A percentile compares a stretch with the other conserved stretches of the same genome.
These are phyloP conservation scores for Ampelomyces quisqualis DNA, from an alignment of 2,329 filamentous ascomycete species.

Conservation along the genomic window DNA sequence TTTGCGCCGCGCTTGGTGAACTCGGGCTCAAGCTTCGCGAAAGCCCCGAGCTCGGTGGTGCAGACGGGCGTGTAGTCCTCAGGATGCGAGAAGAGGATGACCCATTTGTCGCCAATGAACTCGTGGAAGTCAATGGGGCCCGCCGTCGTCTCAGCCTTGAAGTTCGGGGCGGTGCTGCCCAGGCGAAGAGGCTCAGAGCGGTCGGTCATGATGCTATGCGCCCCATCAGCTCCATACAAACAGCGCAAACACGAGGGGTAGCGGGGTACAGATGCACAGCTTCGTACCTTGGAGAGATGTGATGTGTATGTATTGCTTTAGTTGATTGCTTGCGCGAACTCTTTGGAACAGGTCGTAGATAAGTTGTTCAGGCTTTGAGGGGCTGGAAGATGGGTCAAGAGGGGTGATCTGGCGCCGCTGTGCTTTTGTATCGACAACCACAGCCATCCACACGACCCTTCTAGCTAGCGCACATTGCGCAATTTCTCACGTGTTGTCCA, in stretches of 20 bases:
- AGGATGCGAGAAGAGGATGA: constrained; percentile 70
- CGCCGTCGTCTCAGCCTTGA: constrained; percentile 66
- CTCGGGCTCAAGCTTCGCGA: constrained; percentile 64
- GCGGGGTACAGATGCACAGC: constrained; percentile 22
- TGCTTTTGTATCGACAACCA: constrained; percentile 26
- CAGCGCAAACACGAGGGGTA: constrained; percentile 34
- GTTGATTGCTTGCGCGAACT: neutral
- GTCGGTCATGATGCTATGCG: constrained; percentile 33
- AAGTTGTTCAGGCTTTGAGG: constrained; percentile 1
- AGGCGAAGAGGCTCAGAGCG: constrained; percentile 57
- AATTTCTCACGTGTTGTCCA: constrained; percentile 32
- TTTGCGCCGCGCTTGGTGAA: constrained; percentile 64
- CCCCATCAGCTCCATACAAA: constrained; percentile 24
- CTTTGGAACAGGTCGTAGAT: no score
- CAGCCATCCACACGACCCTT: constrained; percentile 18
- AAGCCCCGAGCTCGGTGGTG: constrained; percentile 64
- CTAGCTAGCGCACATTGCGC: constrained; percentile 39
- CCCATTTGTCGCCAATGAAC: constrained; percentile 70
- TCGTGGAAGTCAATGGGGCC: constrained; percentile 70
- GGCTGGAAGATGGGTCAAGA: constrained; percentile 8
- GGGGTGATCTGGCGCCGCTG: constrained; percentile 17
- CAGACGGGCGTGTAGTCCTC: constrained; percentile 62
- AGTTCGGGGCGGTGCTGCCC: constrained; percentile 67
- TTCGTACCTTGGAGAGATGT: constrained; percentile 12
- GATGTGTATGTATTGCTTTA: neutral